Evolutionary conservation across 805 yeast genomes (phyloP), one percentile per base, ranked within the genome.

Genomic region (Lipomyces mesembrius): DNA sequence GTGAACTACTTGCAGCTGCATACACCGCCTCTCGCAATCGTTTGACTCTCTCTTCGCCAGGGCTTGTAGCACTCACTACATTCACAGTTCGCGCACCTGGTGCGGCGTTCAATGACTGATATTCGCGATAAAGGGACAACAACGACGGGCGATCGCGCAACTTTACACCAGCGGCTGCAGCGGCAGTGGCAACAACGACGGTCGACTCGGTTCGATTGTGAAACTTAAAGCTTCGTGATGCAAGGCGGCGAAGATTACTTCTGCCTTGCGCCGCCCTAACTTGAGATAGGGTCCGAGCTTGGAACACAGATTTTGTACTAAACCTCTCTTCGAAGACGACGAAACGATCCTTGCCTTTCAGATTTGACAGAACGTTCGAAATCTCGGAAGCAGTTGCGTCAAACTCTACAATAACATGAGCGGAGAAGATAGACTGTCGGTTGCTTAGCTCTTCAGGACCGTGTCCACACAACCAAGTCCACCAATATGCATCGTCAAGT

Each of bases 381-480:
- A 53, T 29, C 34, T 9, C 59, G 29, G 52, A 34, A 53, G 25
- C 51, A 11, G 17, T 35, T 12, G 60, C 60, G 20, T 43, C 51
- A 46, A 60, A 14, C 57, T 66, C 70, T 8, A 61, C 63, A 7
- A 64, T 35, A 9, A 55, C 67, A 35, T 29, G 61, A 8, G 70
- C 5, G 2, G 62, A 20, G 57, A 67, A 67, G 27, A 60, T 57
- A 3, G 17, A 4, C 37, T 27, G n/a, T 34, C 71, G 66, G 2
- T 43, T 9, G 20, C 43, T 6, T 12, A 63, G 53, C 53, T 67
- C 71, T 25, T 67, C 71, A 7, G 64, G 60, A 5, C 69, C 71
- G 32, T 59, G 63, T 0, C 63, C 64, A 46, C 66, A 62, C 20
- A 61, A 55, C 71, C 71, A 67, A 22, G 58, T 61, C 71, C 69